Base-by-base conservation (phyloP, 2,329 filamentous ascomycete species). In the Colletotrichum viniferum region DNA sequence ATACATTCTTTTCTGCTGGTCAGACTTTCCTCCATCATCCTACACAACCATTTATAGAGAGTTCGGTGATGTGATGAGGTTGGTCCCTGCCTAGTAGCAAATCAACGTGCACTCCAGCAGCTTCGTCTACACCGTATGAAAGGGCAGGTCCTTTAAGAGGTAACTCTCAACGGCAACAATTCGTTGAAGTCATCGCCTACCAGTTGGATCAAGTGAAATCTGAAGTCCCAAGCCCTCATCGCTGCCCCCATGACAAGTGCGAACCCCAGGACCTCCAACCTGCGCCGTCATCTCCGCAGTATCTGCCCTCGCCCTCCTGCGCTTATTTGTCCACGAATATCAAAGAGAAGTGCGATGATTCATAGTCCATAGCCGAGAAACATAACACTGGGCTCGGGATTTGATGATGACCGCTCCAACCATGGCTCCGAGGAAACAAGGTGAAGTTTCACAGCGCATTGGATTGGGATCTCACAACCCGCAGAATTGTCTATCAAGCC, bases 41-140 rank as follows among this genome's bases (percentile, higher is more conserved):
- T 18, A 10, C 2, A 9, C 10, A 1, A 43, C 4, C 16, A 43
- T 43, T 43, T 18, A 18, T 5, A n/a, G 36, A 2, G 18, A n/a
- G 3, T 8, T 5, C 16, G 36, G 2, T 43, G 36, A 10, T 43
- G 36, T 43, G 36, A 16, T 2, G 3, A 9, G 18, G 8, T 3
- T 18, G 2, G 3, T 9, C 1, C 4, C 3, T 38, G 36, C 2
- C 7, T 1, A 43, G 16, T 4, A 43, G 36, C 8, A 43, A 5
- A 1, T 3, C n/a, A n/a, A n/a, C n/a, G n/a, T n/a, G n/a, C 36
- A 43, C 4, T 0, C 16, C 2, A 18, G 8, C 18, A 2, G 4
- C 16, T 18, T 43, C 16, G 16, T 18, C 36, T 43, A 18, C 16
- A 5, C 18, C 8, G 16, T 43, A 2, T n/a, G n/a, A 43, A 43